Conservation (phyloP, 1,139 yeast species). For the Debaryomycetaceae sp. region DNA sequence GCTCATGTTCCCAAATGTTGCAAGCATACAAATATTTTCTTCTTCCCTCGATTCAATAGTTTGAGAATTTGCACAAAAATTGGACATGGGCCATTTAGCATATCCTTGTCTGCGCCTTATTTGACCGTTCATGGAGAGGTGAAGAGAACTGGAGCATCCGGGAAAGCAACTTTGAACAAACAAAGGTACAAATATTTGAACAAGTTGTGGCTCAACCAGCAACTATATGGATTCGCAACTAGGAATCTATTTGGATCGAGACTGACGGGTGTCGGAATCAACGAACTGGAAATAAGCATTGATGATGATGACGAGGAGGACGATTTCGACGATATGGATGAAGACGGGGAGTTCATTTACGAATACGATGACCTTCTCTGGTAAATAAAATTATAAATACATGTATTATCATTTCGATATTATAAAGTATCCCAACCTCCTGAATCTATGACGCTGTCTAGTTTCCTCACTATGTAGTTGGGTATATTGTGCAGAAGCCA, state of each 20-base stretch:
- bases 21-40: constrained; percentile 35
- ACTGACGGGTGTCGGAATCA: constrained; percentile 4
- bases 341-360: constrained; percentile 9
- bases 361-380: constrained; percentile 4
- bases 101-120: constrained; percentile 58
- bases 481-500: constrained; percentile 83
- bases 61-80: constrained; percentile 37
- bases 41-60: constrained; percentile 37
- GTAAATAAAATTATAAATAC: not conserved
- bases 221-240: constrained; percentile 36
- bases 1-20: constrained; percentile 26
- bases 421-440: constrained; percentile 96
- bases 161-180: constrained; percentile 51
- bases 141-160: constrained; percentile 48
- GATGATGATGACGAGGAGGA: constrained; percentile 15
- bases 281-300: constrained; percentile 7
- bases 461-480: constrained; percentile 70
- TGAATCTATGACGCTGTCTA: constrained; percentile 75
- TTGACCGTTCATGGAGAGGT: constrained; percentile 72
- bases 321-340: constrained; percentile 8
- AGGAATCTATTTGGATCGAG: constrained; percentile 29
- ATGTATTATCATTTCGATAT: constrained; percentile 1
- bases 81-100: constrained; percentile 23
- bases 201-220: constrained; percentile 58
- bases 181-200: constrained; percentile 54